These are phyloP conservation scores for Linnemannia schmuckeri DNA, from an alignment of 192 early-diverging fungal genomes.

Conservation along the genomic window DNA sequence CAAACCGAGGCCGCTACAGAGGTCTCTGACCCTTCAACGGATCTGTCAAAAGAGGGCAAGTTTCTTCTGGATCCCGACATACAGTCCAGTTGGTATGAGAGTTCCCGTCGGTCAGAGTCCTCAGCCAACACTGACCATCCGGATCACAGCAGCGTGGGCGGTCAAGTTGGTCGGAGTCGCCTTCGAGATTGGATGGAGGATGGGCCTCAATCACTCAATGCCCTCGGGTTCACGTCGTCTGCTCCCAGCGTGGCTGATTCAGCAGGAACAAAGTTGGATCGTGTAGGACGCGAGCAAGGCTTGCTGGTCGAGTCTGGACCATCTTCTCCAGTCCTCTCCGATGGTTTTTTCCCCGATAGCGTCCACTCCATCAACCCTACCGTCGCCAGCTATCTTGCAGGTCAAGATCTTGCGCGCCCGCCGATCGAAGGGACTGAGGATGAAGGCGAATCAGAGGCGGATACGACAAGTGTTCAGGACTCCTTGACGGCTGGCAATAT, in stretches of 20 bases:
- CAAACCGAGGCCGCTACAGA: conserved; percentile 52
- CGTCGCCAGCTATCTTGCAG: conserved; percentile 44
- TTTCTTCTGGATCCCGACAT: conserved; percentile 38
- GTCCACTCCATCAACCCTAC: conserved; percentile 37
- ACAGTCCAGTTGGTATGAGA: conserved; percentile 35
- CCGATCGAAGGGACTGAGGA: conserved; percentile 34
- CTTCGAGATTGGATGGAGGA: conserved; percentile 53
- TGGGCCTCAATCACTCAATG: conserved; percentile 15
- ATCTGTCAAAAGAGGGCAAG: conserved; percentile 21
- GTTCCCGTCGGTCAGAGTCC: conserved; percentile 40
- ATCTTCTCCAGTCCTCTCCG: conserved; percentile 42
- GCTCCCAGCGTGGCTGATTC: conserved; percentile 27
- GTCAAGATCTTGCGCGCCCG: conserved; percentile 38
- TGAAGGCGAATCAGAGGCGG: conserved; percentile 56
- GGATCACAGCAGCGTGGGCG: conserved; percentile 19
- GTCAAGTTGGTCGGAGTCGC: conserved; percentile 16
- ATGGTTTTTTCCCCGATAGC: conserved; percentile 49
- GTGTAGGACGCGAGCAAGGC: conserved; percentile 27
- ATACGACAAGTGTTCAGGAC: conserved; percentile 52
- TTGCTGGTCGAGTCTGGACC: conserved; percentile 29
- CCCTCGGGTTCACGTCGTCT: conserved; percentile 18
- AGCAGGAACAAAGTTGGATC: conserved; percentile 33
- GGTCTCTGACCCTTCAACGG: conserved; percentile 5
- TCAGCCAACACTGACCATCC: conserved; percentile 34
- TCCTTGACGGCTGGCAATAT: conserved; percentile 8